phyloP scores from a whole-genome alignment of 192 early-diverging fungal genomes.

The Radiomyces spectabilis region DNA sequence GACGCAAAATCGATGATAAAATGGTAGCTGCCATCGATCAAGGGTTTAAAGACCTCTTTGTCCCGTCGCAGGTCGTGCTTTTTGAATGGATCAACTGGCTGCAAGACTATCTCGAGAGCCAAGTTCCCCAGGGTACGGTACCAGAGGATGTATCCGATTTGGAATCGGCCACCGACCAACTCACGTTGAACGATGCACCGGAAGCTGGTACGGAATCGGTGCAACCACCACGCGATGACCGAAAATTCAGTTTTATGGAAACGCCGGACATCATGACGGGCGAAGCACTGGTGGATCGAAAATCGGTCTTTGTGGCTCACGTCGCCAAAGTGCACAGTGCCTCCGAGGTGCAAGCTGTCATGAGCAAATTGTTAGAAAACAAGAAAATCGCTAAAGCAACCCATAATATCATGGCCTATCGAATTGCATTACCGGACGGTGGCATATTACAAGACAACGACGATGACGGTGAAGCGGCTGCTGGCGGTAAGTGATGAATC shows the following conservation, averaged over 20 bases:
- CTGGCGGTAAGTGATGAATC: slow-evolving; percentile 49
- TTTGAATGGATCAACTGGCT: slow-evolving; percentile 64
- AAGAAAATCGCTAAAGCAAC: slow-evolving; percentile 79
- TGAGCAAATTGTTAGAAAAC: slow-evolving; percentile 51
- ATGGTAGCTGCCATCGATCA: slow-evolving; percentile 37
- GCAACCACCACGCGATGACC: not conserved
- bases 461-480: slow-evolving; percentile 92
- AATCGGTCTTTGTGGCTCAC: slow-evolving; percentile 83
- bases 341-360: slow-evolving; percentile 44
- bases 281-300: slow-evolving; percentile 63
- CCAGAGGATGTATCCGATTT: not conserved
- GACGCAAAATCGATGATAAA: slow-evolving; percentile 29
- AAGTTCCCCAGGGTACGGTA: not conserved
- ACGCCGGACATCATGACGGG: slow-evolving; percentile 46
- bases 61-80: slow-evolving; percentile 52
- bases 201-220: no score
- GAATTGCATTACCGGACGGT: slow-evolving; percentile 53
- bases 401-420: slow-evolving; percentile 88
- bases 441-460: slow-evolving; percentile 71
- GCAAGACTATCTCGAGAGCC: slow-evolving; percentile 35
- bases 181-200: no score
- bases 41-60: slow-evolving; percentile 43
- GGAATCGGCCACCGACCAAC: no score
- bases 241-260: not conserved
- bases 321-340: slow-evolving; percentile 49